Base-by-base conservation (phyloP, 2,329 filamentous ascomycete genomes). In the Phaeomoniella chlamydospora region DNA sequence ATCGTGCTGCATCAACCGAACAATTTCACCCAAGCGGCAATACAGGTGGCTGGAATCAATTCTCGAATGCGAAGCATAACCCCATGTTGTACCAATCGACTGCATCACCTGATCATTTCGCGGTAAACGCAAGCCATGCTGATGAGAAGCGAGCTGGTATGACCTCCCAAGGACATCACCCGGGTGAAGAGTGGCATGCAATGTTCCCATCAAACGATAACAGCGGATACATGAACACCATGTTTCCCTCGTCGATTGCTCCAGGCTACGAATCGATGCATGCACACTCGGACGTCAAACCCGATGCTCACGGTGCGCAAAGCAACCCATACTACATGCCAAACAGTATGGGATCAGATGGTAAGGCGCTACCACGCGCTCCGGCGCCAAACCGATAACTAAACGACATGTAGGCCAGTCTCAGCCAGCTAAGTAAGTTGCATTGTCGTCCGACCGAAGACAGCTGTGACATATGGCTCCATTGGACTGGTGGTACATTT, bases 171-270 rank as follows among this genome's bases (percentile, higher is more conserved):
- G 31, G 39, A 31, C 42, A 60, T 67, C 71, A 61, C 64, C 67
- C 55, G 60, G 69, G 64, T 64, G 60, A 61, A 36, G 79, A 84
- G 62, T 85, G 80, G 80, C 71, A 77, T 52, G 72, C 79, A 56
- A 80, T 85, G 74, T 83, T 83, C 65, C 78, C 77, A 64, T 60
- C 76, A 64, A 76, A 75, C 70, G 68, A 72, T 63, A 72, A 78
- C 59, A 65, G 74, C 60, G 65, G 68, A 58, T 76, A 73, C 61
- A 70, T 72, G 65, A 71, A 66, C 61, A 64, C 64, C 55, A 66
- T 69, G 54, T 75, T 72, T 61, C 62, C 67, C 56, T 55, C 77
- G 68, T 77, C 77, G 67, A 65, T 71, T 69, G 68, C 70, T 58
- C 70, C 77, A 64, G 74, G 67, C 59, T 77, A 77, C 68, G 79